A percentile compares a stretch with the other conserved stretches of the same genome.
phyloP scores from a whole-genome alignment of 345 rosid genomes.

The Pistacia vera region DNA sequence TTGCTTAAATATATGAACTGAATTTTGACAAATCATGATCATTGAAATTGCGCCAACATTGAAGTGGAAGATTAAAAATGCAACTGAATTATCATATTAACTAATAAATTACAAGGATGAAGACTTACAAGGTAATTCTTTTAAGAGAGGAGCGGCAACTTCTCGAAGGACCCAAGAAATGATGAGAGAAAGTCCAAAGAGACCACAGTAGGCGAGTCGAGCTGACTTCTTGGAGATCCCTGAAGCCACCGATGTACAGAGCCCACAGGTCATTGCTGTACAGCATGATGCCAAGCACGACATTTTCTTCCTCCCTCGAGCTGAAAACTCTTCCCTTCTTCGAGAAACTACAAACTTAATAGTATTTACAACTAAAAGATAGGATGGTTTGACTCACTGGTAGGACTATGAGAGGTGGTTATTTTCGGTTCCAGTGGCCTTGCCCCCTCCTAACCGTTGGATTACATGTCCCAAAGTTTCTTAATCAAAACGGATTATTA shows the following conservation, averaged over 20 bases:
- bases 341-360: background rate
- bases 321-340: no score
- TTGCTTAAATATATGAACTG: no score
- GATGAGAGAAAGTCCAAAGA: conserved; percentile 81
- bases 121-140: conserved; percentile 71
- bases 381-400: background rate
- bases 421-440: no score
- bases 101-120: background rate
- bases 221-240: conserved; percentile 84
- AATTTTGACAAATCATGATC: no score
- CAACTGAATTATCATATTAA: no score
- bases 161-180: conserved; percentile 93
- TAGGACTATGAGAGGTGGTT: background rate
- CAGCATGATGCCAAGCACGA: conserved; percentile 86
- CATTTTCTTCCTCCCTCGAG: conserved; percentile 35
- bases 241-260: conserved; percentile 87
- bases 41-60: no score
- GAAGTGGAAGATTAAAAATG: no score
- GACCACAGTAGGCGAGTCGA: conserved; percentile 90
- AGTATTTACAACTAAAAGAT: no score
- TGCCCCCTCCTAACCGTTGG: no score
- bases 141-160: conserved; percentile 74
- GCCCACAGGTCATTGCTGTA: conserved; percentile 82
- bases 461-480: no score
- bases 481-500: no score